A percentile compares a stretch with the other conserved stretches of the same genome.
Conservation (phyloP, 192 early-diverging fungal species). For the Coemansia sp. region DNA sequence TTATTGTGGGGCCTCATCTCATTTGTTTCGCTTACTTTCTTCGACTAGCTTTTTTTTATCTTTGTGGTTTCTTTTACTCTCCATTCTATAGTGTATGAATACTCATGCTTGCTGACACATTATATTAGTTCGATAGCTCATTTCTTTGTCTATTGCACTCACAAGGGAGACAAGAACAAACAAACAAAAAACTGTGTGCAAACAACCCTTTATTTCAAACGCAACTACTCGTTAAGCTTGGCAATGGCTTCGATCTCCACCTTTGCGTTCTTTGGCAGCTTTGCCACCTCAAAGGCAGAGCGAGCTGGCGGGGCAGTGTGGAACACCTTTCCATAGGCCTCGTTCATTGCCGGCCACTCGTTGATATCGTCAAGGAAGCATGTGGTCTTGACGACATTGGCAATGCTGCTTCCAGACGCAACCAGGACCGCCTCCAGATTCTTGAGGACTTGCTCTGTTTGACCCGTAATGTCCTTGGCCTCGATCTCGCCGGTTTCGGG, state of each 20-base stretch:
- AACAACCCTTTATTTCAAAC: no score
- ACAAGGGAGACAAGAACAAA: no score
- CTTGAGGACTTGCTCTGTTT: constrained; percentile 75
- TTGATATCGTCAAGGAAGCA: constrained; percentile 92
- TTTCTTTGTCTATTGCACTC: no score
- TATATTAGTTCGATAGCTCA: no score
- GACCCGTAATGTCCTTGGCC: constrained; percentile 65
- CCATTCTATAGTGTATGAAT: no score
- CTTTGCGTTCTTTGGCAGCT: constrained; percentile 85
- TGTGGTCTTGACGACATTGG: constrained; percentile 93
- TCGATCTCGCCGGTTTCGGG: constrained; percentile 77
- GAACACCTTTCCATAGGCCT: constrained; percentile 80
- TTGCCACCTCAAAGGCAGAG: constrained; percentile 84
- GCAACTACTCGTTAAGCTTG: constrained; percentile 47
- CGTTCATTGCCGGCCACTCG: constrained; percentile 90
- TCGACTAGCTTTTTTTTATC: no score
- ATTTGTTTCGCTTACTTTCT: no score
- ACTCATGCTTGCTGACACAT: no score
- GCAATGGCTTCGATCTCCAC: constrained; percentile 96
- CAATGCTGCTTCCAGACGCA: constrained; percentile 74
- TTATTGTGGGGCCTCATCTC: no score
- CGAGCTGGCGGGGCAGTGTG: constrained; percentile 67
- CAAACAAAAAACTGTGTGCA: no score
- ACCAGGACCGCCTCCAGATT: constrained; percentile 86
- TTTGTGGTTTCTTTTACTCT: no score